Percentiles rank a stretch among this genome's conserved stretches.
Conservation (phyloP, 345 rosid genomes). For the Eucalyptus leucophloia region DNA sequence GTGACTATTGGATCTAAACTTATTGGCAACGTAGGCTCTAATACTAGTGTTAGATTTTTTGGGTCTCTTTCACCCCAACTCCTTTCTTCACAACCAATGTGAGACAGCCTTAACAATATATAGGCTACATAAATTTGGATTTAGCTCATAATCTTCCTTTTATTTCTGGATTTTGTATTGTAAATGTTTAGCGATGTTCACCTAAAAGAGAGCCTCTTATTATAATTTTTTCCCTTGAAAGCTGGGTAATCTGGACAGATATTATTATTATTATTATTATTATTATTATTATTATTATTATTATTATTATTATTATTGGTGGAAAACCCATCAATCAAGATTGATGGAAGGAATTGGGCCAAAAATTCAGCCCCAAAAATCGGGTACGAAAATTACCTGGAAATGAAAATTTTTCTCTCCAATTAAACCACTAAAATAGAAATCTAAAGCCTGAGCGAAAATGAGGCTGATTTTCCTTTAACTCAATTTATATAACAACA, state of each 20-base stretch:
- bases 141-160: background rate
- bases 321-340: background rate
- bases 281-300: too few relatives aligned
- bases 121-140: background rate
- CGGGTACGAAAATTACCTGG: background rate
- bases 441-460: background rate
- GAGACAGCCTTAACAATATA: too few relatives aligned
- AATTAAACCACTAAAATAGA: background rate
- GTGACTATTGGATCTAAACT: fast-evolving
- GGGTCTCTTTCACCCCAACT: too few relatives aligned
- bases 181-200: background rate
- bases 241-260: background rate
- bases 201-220: background rate
- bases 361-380: background rate
- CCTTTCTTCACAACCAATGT: too few relatives aligned
- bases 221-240: too few relatives aligned
- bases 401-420: background rate
- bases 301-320: too few relatives aligned
- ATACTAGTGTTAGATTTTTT: too few relatives aligned
- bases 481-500: background rate
- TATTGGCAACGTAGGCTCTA: fast-evolving
- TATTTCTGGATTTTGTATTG: background rate
- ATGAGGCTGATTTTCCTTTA: background rate
- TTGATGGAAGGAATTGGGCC: background rate
- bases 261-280: too few relatives aligned